These are phyloP conservation scores for Ophiosphaerella korrae DNA, from an alignment of 2,329 filamentous ascomycete genomes.

Conservation along the genomic window DNA sequence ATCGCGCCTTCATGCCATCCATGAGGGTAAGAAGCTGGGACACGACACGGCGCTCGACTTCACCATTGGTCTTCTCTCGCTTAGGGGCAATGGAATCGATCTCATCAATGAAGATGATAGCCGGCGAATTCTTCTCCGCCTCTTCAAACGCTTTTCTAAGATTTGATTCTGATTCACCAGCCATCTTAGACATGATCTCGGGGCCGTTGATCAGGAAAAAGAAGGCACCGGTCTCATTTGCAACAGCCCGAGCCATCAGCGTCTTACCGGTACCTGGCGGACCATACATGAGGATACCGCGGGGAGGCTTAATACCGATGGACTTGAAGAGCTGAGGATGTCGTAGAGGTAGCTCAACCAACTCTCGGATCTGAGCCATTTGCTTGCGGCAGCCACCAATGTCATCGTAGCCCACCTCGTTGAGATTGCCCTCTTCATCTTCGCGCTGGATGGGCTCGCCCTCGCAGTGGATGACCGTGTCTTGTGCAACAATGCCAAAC, in stretches of 20 bases:
- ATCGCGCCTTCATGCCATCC: constrained; percentile 99
- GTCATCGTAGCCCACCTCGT: constrained; percentile 98
- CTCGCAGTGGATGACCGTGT: constrained; percentile 98
- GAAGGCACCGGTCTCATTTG: constrained; percentile 98
- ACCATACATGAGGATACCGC: constrained; percentile 91
- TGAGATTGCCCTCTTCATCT: constrained; percentile 98
- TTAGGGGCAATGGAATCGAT: constrained; percentile 99
- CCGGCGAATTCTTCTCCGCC: constrained; percentile 98
- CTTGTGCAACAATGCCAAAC: constrained; percentile 97
- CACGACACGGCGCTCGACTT: constrained; percentile 97
- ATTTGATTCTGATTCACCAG: constrained; percentile 98
- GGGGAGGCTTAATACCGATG: constrained; percentile 98
- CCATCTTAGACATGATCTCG: constrained; percentile 99
- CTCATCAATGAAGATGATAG: constrained; percentile 99
- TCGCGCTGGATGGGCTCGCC: constrained; percentile 96
- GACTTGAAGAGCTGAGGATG: constrained; percentile 99
- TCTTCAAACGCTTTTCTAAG: constrained; percentile 99
- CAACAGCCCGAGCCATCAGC: constrained; percentile 96
- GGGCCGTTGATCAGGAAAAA: constrained; percentile 99
- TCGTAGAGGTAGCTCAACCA: constrained; percentile 94
- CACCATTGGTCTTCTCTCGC: constrained; percentile 99
- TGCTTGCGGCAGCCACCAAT: constrained; percentile 99
- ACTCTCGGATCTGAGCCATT: constrained; percentile 98
- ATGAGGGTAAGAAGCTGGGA: constrained; percentile 96
- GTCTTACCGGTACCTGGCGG: constrained; percentile 99